Percentiles rank a stretch among this genome's conserved stretches.
These are phyloP conservation scores for Pichia cabralensis DNA, from an alignment of 805 yeast species.

Conservation along the genomic window DNA sequence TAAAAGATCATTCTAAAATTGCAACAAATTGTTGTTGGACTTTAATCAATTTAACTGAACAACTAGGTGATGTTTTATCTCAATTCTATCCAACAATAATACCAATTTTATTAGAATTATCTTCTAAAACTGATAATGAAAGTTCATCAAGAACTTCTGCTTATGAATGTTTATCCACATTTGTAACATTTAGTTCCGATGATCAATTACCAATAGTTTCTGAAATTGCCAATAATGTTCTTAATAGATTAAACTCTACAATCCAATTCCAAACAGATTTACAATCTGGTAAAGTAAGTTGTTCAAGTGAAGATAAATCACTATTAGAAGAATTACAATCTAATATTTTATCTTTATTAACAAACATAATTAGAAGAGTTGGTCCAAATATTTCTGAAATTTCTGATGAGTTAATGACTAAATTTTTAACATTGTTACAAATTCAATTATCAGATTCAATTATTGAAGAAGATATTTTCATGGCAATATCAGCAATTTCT, in stretches of 20 bases:
- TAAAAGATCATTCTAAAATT: conserved; percentile 85
- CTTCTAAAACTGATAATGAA: conserved; percentile 73
- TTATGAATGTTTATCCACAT: conserved; percentile 80
- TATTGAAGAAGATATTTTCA: conserved; percentile 84
- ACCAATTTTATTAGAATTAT: conserved; percentile 59
- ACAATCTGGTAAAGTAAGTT: conserved; percentile 10
- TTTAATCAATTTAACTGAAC: conserved; percentile 83
- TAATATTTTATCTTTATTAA: conserved; percentile 65
- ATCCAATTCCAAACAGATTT: conserved; percentile 46
- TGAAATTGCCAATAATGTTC: conserved; percentile 62
- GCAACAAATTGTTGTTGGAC: conserved; percentile 98
- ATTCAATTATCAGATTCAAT: conserved; percentile 53
- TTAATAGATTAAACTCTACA: conserved; percentile 64
- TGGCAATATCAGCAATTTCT: conserved; percentile 85
- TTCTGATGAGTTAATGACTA: conserved; percentile 76
- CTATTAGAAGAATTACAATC: conserved; percentile 84
- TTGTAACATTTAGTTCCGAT: conserved; percentile 66
- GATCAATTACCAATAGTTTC: conserved; percentile 63
- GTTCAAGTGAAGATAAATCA: conserved; percentile 57
- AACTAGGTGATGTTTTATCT: conserved; percentile 60
- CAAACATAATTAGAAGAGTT: conserved; percentile 76
- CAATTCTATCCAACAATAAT: conserved; percentile 61
- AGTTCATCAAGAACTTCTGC: conserved; percentile 89
- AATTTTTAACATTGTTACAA: conserved; percentile 64
- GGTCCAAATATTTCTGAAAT: conserved; percentile 55